Conservation (phyloP, 257 asterid genomes). For the Mitragyna speciosa region DNA sequence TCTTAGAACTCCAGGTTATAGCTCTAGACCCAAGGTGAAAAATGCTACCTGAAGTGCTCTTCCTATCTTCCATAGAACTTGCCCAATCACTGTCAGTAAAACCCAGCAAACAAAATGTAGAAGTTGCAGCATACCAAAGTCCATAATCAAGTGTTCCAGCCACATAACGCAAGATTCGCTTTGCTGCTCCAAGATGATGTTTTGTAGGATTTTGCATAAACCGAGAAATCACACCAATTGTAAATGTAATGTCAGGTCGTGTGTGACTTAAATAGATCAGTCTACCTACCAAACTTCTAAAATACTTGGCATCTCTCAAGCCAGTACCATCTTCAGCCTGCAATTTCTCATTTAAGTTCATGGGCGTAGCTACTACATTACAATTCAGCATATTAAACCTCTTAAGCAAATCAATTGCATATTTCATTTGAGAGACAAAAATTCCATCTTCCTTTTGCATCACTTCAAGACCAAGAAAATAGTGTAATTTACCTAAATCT, state of each 20-base stretch:
- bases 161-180: neutral
- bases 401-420: no score
- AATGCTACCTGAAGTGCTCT: neutral
- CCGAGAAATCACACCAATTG: neutral
- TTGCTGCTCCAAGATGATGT: neutral
- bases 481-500: no score
- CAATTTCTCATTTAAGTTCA: neutral
- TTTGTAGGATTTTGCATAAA: neutral
- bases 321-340: neutral
- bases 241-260: neutral
- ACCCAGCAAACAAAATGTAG: neutral
- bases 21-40: neutral
- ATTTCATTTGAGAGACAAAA: no score
- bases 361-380: no score
- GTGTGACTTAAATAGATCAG: neutral
- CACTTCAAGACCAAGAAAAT: no score
- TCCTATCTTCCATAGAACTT: neutral
- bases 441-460: no score
- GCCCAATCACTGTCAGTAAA: slow-evolving; percentile 4
- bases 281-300: neutral
- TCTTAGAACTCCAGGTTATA: neutral
- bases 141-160: neutral
- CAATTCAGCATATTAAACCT: no score
- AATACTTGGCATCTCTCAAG: neutral
- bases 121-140: neutral